A percentile compares a stretch with the other conserved stretches of the same genome.
phyloP scores from a whole-genome alignment of 129 eudicot species.

The Lonicera japonica region DNA sequence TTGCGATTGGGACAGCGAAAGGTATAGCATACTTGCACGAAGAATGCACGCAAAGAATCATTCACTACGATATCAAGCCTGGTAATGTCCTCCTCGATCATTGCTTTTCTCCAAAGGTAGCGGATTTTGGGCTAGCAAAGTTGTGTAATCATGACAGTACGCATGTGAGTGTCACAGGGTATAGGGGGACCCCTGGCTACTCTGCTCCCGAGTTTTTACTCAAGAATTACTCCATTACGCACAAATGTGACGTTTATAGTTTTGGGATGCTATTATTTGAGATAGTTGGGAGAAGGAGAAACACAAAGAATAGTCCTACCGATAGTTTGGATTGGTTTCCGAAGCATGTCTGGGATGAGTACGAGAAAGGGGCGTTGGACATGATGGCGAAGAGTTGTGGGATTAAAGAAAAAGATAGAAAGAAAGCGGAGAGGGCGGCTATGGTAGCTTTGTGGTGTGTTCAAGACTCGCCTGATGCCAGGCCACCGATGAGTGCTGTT shows the following conservation, averaged over 20 bases:
- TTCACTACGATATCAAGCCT: conserved; percentile 33
- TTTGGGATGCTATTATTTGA: conserved; percentile 30
- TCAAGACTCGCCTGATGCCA: conserved; percentile 5
- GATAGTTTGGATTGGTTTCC: background rate
- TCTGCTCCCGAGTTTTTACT: conserved; percentile 30
- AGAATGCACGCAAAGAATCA: conserved; percentile 25
- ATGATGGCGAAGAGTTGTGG: background rate
- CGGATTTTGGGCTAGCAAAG: conserved; percentile 33
- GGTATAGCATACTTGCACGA: conserved; percentile 30
- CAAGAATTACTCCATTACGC: conserved; percentile 16
- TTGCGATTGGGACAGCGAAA: conserved; percentile 28
- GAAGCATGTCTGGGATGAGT: background rate
- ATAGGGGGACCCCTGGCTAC: conserved; percentile 27
- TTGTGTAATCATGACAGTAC: conserved; percentile 20
- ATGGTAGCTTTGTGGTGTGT: conserved; percentile 14
- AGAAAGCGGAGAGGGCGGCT: conserved; percentile 5
- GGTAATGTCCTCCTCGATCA: conserved; percentile 26
- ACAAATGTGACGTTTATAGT: conserved; percentile 32
- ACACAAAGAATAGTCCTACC: background rate
- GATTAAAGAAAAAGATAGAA: background rate
- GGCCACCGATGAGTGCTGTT: conserved; percentile 15
- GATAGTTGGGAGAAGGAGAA: conserved; percentile 25
- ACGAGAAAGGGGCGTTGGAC: background rate
- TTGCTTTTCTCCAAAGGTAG: conserved; percentile 22
- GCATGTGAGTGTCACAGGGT: conserved; percentile 18